Evolutionary conservation across 257 asterid genomes (phyloP), one percentile per base, ranked within the genome.

Genomic region (Nemophila menziesii): DNA sequence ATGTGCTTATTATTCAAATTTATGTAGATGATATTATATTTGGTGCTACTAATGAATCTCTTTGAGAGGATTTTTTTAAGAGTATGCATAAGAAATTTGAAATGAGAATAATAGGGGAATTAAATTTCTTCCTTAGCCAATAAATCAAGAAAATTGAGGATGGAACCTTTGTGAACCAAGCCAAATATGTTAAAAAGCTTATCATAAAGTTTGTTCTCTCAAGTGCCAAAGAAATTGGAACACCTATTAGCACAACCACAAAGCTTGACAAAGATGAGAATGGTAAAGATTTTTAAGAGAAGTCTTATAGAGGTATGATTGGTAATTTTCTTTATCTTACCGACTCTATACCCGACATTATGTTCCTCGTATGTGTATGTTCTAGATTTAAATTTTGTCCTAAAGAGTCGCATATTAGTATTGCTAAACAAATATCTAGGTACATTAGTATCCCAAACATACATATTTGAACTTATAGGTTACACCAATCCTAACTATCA

Each of bases 291-390:
- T 12, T 36, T 1, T 12, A 36, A 12, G 41, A 36, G 41, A 36
- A 14, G 1, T 1, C 2, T 4, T 11, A 36, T 36, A 4, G 41
- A 36, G 3, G 41, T 36, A 36, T 5, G 41, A 36, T 36, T 1
- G 14, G 41, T 4, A 36, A 1, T 11, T 11, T 36, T 2, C 41
- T 36, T 2, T 2, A 36, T 11, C 41, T 36, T 36, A 36, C 41
- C 3, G n/a, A 2, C 1, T 36, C 14, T 11, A 36, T 14, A 0
- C 41, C 6, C 1, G n/a, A n/a, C n/a, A n/a, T n/a, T n/a, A n/a
- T n/a, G n/a, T n/a, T n/a, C n/a, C n/a, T n/a, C n/a, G n/a, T 36
- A 11, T 36, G 41, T 36, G 13, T 36, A 36, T 36, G 41, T 36
- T 14, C 41, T 36, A 14, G 41, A 12, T 36, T 36, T 36, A 4